Base-by-base conservation (phyloP, 2,329 filamentous ascomycete genomes). In the Parascedosporium putredinis region DNA sequence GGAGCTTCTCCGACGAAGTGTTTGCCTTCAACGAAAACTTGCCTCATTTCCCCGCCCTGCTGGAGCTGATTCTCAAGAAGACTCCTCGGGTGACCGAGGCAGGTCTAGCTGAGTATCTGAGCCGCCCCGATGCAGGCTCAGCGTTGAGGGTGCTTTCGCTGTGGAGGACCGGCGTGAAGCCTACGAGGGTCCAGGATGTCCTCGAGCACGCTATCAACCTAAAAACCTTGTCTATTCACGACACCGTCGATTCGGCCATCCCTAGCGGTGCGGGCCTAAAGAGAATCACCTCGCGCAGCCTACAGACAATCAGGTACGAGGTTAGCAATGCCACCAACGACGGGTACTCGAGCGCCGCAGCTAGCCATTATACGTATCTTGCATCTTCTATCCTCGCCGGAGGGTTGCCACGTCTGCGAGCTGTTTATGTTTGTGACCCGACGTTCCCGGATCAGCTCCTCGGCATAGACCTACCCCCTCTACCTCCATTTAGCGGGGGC, bases 351-450 rank as follows among this genome's bases (percentile, higher is more conserved):
- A 72, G 66, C 53, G 68, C 75, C 22, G 75, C 75, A 1, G 65
- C 71, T 8, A 76, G 75, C 16, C 94, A 95, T 68, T 95, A 96
- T 65, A 78, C 80, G 53, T 95, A 95, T 65, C 78, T 97, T 18
- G 83, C 88, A 23, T 78, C 78, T n/a, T 95, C 88, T 0, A 78
- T 97, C 27, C 79, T 93, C 53, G 77, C 81, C 14, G 84, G 84
- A 54, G 78, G 80, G 6, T 74, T 97, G 6, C 88, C 89, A 1
- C 78, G 76, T 31, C 74, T 97, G 7, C 75, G 75, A 31, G 78
- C 83, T 20, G 76, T 97, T 6, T 96, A 94, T 62, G 91, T 96
- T 16, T 84, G 88, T 47, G 89, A 96, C 59, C 79, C 84, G 23
- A 74, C 79, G 46, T 95, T 97, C 62, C 83, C 89, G 2, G 88